These are phyloP conservation scores for Candolleomyces eurysporus DNA, from an alignment of 768 basidiomycete species.

Conservation along the genomic window DNA sequence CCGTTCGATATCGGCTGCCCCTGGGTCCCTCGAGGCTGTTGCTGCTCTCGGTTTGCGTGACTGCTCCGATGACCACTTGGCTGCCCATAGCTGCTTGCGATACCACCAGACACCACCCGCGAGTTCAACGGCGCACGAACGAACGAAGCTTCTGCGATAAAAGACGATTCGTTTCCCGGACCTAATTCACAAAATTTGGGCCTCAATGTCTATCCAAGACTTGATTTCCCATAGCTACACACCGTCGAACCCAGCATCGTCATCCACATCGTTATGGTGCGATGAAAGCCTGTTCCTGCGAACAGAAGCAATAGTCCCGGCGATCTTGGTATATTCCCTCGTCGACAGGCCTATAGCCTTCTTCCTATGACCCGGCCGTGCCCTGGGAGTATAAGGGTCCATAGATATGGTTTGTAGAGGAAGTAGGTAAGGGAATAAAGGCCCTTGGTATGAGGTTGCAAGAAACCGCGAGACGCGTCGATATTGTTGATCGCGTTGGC, in stretches of 20 bases:
- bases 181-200: neutral
- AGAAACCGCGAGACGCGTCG: too few species aligned
- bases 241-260: neutral
- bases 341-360: constrained; percentile 71
- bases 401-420: constrained; percentile 25
- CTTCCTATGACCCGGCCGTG: constrained; percentile 54
- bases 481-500: too few species aligned
- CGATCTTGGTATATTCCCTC: constrained; percentile 80
- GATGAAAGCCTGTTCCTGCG: constrained; percentile 62
- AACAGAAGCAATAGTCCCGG: constrained; percentile 80
- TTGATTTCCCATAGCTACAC: neutral
- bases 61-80: constrained; percentile 8
- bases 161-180: constrained; percentile 65
- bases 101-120: constrained; percentile 53
- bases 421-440: too few species aligned
- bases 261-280: constrained; percentile 42
- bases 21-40: neutral
- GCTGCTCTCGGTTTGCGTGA: constrained; percentile 29
- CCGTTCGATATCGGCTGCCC: constrained; percentile 24
- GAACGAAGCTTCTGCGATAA: constrained; percentile 86
- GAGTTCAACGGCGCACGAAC: constrained; percentile 89
- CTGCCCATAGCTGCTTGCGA: neutral
- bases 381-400: constrained; percentile 66
- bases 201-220: neutral
- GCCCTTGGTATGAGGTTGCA: constrained; percentile 53